Evolutionary conservation across 805 yeast species (phyloP).

Genomic region (Kodamaea laetipori): DNA sequence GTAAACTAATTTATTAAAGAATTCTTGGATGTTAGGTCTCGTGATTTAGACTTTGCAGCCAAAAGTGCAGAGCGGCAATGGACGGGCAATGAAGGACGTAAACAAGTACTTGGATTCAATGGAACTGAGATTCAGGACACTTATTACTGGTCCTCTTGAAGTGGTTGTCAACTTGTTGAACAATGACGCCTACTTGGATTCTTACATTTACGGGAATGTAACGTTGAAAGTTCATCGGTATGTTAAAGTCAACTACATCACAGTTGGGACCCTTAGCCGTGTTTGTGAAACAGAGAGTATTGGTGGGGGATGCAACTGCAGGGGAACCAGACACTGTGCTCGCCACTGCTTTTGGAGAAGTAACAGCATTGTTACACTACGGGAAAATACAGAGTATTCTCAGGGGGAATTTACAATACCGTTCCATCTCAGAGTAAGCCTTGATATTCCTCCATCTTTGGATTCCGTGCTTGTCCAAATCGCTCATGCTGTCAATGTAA

Average conservation of each 20-base stretch:
- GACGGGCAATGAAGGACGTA: not conserved
- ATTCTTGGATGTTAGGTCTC: not conserved
- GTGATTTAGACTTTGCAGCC: not conserved
- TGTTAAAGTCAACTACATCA: not conserved
- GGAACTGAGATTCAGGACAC: not conserved
- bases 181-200: not conserved
- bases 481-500: not conserved
- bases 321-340: not conserved
- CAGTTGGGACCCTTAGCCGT: not conserved
- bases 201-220: not conserved
- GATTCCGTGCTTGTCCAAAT: not conserved
- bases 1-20: not conserved
- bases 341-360: not conserved
- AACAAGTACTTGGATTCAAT: not conserved
- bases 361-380: not conserved
- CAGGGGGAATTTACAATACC: not conserved
- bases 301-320: not conserved
- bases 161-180: not conserved
- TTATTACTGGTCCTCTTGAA: not conserved
- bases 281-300: not conserved
- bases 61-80: not conserved
- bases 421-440: not conserved
- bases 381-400: not conserved
- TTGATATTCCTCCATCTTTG: not conserved
- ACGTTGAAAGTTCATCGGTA: not conserved